Evolutionary conservation across 148 eudicot genomes (phyloP), one percentile per base, ranked within the genome.

Genomic region (Vaccinium vitisidaea): DNA sequence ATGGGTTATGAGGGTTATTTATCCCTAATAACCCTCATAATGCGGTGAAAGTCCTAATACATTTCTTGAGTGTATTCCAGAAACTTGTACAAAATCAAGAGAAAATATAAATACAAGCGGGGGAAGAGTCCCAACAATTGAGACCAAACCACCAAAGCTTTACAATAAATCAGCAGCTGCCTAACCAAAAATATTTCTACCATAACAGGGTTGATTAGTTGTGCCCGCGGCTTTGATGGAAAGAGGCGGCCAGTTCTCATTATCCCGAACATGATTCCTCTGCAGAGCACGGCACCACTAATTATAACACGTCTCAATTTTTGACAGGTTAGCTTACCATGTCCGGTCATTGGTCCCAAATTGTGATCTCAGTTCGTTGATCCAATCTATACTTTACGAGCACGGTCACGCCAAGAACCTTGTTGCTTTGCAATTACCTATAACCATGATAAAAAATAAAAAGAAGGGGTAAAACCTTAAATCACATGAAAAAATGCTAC

Each of bases 361-460:
- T 30, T 69, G 19, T 48, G 36, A 5, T 48, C 46, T 82, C 27
- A 3, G 48, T 50, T 18, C 46, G 55, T 49, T 69, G 13, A 50
- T 59, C 80, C 56, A 82, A 14, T 84, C 81, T 80, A 89, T 81
- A 82, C 67, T 90, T 92, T 92, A 23, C 93, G 94, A n/a, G 92
- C 93, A 75, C 98, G 94, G 85, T 95, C 96, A 75, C 99, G 95
- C 99, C 99, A 96, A 69, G 99, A 94, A 74, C 97, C 98, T 88
- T 88, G 90, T 80, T 93, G 97, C 91, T 86, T 88, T 23, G 91
- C 83, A 76, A 93, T 87, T 69, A 94, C 94, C 99, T 96, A 86
- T 6, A 58, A 71, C n/a, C 16, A 83, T 54, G n/a, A 12, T 21
- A 30, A 30, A 30, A 0, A 30, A 30, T 30, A n/a, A 48, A 79